phyloP scores from a whole-genome alignment of 2,329 filamentous ascomycete genomes.

The Neurospora sp. region DNA sequence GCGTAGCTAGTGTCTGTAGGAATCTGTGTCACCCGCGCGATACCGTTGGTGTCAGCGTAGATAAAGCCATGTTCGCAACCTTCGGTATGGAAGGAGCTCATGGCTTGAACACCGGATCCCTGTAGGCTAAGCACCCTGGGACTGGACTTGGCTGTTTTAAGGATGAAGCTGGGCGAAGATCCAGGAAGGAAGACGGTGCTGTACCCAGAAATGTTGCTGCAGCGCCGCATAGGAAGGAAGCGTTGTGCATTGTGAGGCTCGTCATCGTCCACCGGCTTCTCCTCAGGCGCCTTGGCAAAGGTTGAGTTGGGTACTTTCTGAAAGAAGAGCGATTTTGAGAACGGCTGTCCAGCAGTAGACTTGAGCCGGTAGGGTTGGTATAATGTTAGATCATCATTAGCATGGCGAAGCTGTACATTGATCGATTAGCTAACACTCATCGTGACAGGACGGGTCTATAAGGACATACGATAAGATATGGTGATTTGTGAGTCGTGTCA shows the following conservation, averaged over 20 bases:
- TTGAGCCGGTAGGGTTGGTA: slow-evolving; percentile 66
- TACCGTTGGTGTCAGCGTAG: slow-evolving; percentile 64
- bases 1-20: slow-evolving; percentile 56
- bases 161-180: slow-evolving; percentile 65
- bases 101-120: slow-evolving; percentile 55
- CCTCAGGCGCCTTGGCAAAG: slow-evolving; percentile 47
- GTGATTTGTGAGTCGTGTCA: slow-evolving; percentile 56
- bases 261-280: slow-evolving; percentile 37
- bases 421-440: neutral
- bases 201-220: slow-evolving; percentile 64
- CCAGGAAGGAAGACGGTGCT: slow-evolving; percentile 77
- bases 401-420: slow-evolving; percentile 55
- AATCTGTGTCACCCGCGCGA: slow-evolving; percentile 63
- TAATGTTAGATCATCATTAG: slow-evolving; percentile 71
- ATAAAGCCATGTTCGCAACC: slow-evolving; percentile 76
- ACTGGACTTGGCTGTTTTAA: slow-evolving; percentile 69
- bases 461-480: slow-evolving; percentile 63
- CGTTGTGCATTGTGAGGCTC: slow-evolving; percentile 31
- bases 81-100: slow-evolving; percentile 68
- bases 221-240: slow-evolving; percentile 44
- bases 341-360: slow-evolving; percentile 28
- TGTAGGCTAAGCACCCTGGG: slow-evolving; percentile 68
- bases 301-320: slow-evolving; percentile 62
- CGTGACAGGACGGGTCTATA: slow-evolving; percentile 21
- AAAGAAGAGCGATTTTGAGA: slow-evolving; percentile 57